Conservation (phyloP, 2,329 filamentous ascomycete genomes). For the Nemania bipapillata region DNA sequence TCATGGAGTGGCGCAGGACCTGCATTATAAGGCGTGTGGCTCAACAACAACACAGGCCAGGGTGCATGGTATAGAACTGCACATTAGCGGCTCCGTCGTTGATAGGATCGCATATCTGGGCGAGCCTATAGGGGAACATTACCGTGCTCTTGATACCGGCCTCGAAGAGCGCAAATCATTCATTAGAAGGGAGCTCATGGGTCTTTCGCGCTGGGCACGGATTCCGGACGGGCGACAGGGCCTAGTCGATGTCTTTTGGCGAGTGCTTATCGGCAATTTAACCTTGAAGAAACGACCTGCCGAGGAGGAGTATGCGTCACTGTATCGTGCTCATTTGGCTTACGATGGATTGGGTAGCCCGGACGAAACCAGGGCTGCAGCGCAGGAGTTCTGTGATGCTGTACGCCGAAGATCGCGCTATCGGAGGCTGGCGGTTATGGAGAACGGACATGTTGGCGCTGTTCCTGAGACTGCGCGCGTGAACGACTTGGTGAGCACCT, state of each 20-base stretch:
- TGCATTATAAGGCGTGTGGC: not conserved
- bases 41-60: not conserved
- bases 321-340: not conserved
- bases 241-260: not conserved
- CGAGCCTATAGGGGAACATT: not conserved
- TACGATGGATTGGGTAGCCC: not conserved
- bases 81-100: not conserved
- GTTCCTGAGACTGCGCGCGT: not conserved
- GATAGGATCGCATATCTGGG: not conserved
- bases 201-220: not conserved
- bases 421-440: not conserved
- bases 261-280: not conserved
- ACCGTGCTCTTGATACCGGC: not conserved
- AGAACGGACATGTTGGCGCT: not conserved
- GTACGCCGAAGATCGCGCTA: not conserved
- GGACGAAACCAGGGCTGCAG: not conserved
- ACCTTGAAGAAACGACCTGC: not conserved
- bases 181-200: not conserved
- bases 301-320: not conserved
- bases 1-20: not conserved
- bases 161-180: not conserved
- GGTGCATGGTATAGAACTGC: not conserved
- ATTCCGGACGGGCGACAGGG: not conserved
- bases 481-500: not conserved
- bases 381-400: not conserved